These are phyloP conservation scores for Artemisia argyi DNA, from an alignment of 129 eudicot genomes.

Conservation along the genomic window DNA sequence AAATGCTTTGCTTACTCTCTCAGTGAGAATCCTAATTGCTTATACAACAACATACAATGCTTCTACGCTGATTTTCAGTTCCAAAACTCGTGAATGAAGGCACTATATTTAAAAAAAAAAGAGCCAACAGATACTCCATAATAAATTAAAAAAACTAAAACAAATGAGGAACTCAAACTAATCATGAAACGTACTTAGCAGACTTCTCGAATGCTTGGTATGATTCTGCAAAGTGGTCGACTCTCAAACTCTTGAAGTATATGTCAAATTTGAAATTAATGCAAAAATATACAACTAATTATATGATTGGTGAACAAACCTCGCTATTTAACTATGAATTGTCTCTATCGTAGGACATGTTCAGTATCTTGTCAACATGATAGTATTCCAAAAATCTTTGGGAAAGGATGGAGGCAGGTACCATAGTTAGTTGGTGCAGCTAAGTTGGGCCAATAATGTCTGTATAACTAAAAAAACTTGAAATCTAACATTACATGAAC, in stretches of 20 bases:
- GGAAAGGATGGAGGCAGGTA: too few species aligned
- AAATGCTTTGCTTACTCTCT: constrained; percentile 54
- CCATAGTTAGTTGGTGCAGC: too few species aligned
- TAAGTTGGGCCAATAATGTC: too few species aligned
- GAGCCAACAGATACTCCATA: background rate
- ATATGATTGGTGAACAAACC: too few species aligned
- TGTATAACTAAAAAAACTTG: too few species aligned
- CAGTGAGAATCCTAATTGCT: constrained; percentile 93
- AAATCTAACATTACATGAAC: too few species aligned
- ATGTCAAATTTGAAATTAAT: too few species aligned
- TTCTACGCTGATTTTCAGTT: constrained; percentile 98
- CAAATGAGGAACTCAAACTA: constrained; percentile 6
- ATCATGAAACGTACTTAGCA: constrained; percentile 54
- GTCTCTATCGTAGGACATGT: too few species aligned
- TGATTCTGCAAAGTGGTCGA: constrained; percentile 67
- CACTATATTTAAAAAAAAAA: constrained; percentile 50
- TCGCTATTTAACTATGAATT: too few species aligned
- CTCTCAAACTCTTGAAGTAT: constrained; percentile 46
- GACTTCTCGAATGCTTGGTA: constrained; percentile 87
- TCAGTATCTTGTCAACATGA: too few species aligned
- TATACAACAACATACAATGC: constrained; percentile 79
- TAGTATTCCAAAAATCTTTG: too few species aligned
- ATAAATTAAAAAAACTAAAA: background rate
- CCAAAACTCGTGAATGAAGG: constrained; percentile 90
- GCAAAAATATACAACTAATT: too few species aligned